Evolutionary conservation across 2,329 filamentous ascomycete species (phyloP).

Genomic region (Penicillium sp.): DNA sequence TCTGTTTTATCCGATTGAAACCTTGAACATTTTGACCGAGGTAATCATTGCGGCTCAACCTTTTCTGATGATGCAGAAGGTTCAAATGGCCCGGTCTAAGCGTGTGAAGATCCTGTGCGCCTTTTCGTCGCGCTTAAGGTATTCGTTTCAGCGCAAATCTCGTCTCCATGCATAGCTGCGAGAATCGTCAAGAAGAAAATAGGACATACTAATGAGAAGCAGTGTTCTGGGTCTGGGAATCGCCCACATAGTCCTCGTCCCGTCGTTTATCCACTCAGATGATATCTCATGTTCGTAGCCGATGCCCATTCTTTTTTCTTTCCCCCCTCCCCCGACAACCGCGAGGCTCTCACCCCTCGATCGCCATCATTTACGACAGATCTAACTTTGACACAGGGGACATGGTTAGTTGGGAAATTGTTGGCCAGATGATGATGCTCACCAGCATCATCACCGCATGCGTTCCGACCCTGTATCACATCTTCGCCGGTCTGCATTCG

Average conservation of each 20-base stretch:
- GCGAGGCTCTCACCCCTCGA: no score
- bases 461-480: constrained; percentile 17
- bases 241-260: neutral
- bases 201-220: neutral
- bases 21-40: neutral
- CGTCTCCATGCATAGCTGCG: no score
- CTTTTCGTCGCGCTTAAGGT: constrained; percentile 16
- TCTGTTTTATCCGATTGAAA: neutral
- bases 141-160: neutral
- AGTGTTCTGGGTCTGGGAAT: neutral
- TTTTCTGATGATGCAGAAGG: constrained; percentile 21
- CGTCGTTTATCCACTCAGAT: neutral
- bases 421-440: constrained; percentile 21
- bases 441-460: constrained; percentile 20
- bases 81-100: constrained; percentile 16
- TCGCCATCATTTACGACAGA: neutral
- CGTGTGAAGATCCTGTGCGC: constrained; percentile 18
- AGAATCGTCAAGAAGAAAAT: neutral
- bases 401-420: constrained; percentile 11
- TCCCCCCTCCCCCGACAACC: neutral
- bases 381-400: neutral
- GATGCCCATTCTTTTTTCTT: neutral
- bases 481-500: constrained; percentile 22
- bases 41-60: constrained; percentile 4
- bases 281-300: neutral